A percentile compares a stretch with the other conserved stretches of the same genome.
phyloP scores from a whole-genome alignment of 179 eudicot genomes.

The Corrigiola litoralis region DNA sequence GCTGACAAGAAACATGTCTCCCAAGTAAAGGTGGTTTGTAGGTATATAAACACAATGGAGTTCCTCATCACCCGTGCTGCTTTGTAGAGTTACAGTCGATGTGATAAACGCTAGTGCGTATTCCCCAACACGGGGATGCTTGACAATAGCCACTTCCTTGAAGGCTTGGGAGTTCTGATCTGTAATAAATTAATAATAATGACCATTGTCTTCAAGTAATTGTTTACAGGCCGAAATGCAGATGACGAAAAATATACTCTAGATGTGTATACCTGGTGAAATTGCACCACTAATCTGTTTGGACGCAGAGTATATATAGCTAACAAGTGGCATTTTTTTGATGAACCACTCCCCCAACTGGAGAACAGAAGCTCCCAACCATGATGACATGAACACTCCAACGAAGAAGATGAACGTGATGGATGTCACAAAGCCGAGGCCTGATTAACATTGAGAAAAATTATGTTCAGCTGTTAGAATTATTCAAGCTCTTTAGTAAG shows the following conservation, averaged over 20 bases:
- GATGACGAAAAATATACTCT: no score
- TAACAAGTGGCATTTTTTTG: slow-evolving; percentile 65
- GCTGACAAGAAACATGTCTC: slow-evolving; percentile 58
- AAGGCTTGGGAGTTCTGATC: slow-evolving; percentile 65
- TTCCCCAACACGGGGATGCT: slow-evolving; percentile 71
- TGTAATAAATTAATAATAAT: no score
- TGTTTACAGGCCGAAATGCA: not conserved
- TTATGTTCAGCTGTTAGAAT: no score
- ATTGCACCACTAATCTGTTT: slow-evolving; percentile 79
- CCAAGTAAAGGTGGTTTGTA: slow-evolving; percentile 69
- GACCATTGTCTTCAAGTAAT: not conserved
- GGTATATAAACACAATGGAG: slow-evolving; percentile 69
- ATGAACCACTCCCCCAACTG: slow-evolving; percentile 70
- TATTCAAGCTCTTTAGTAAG: no score
- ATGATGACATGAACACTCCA: slow-evolving; percentile 76
- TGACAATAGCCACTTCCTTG: slow-evolving; percentile 72
- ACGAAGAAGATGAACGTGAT: slow-evolving; percentile 71
- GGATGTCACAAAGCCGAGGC: slow-evolving; percentile 70
- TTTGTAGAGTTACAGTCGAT: slow-evolving; percentile 54
- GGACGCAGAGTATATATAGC: slow-evolving; percentile 67
- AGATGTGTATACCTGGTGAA: slow-evolving; percentile 61
- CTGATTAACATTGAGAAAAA: no score
- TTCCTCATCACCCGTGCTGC: slow-evolving; percentile 54
- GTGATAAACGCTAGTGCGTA: slow-evolving; percentile 73
- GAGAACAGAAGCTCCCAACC: slow-evolving; percentile 75